A percentile compares a stretch with the other conserved stretches of the same genome.
Evolutionary conservation across 2,329 filamentous ascomycete species (phyloP).

Genomic region (Scedosporium apiospermum): DNA sequence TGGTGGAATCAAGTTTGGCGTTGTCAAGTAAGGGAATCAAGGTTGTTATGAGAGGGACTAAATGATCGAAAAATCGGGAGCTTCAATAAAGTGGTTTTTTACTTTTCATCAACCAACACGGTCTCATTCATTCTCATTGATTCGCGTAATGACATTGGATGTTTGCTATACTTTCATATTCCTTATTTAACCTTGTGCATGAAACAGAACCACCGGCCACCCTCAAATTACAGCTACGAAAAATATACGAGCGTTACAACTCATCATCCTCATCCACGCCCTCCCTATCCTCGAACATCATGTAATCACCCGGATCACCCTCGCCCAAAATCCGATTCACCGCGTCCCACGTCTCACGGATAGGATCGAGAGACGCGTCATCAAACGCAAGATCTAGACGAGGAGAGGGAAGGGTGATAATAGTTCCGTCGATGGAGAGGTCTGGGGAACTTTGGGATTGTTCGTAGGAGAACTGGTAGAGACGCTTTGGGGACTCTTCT

Average conservation of each 20-base stretch:
- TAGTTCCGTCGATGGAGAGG: constrained; percentile 18
- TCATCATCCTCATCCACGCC: constrained; percentile 48
- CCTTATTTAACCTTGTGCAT: too few species aligned
- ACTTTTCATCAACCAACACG: too few species aligned
- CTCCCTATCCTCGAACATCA: constrained; percentile 72
- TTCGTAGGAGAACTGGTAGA: constrained; percentile 49
- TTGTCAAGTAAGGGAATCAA: not conserved
- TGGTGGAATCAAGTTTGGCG: not conserved
- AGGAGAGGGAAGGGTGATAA: constrained; percentile 48
- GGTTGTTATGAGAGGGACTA: not conserved
- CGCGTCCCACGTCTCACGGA: constrained; percentile 60
- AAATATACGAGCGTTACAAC: constrained; percentile 29
- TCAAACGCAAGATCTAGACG: constrained; percentile 63
- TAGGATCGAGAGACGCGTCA: constrained; percentile 56
- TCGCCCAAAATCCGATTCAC: constrained; percentile 44
- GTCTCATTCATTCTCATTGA: not conserved
- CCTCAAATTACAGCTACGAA: not conserved
- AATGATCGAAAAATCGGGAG: not conserved
- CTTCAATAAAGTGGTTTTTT: too few species aligned
- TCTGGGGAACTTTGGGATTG: constrained; percentile 24
- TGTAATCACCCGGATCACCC: constrained; percentile 45
- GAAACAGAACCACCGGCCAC: not conserved
- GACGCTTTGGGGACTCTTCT: constrained; percentile 17
- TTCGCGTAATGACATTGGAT: not conserved
- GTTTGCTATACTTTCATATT: not conserved